A percentile compares a stretch with the other conserved stretches of the same genome.
Conservation (phyloP, 2,329 filamentous ascomycete species). For the Samsoniella hepiali region DNA sequence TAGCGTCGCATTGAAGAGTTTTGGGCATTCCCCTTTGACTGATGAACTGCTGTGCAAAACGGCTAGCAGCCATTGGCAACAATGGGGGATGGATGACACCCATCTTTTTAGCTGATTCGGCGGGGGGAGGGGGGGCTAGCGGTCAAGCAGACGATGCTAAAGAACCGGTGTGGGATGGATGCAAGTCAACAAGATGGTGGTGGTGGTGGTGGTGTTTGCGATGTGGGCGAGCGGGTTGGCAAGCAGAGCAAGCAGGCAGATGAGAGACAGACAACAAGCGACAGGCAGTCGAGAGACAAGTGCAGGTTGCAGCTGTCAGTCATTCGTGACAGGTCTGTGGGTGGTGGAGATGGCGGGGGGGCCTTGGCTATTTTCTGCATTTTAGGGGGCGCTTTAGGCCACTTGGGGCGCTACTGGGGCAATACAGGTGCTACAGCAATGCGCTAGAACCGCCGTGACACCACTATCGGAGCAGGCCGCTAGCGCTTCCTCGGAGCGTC, state of each 20-base stretch:
- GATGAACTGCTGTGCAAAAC: conserved; percentile 16
- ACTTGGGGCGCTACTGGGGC: neutral
- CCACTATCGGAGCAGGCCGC: neutral
- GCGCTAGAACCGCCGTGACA: neutral
- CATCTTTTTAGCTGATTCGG: neutral
- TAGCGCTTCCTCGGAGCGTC: neutral
- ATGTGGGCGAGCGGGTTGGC: conserved; percentile 11
- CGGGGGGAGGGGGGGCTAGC: neutral
- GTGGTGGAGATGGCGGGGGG: conserved; percentile 1
- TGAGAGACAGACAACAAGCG: no score
- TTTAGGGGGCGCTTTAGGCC: neutral
- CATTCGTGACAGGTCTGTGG: neutral
- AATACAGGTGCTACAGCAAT: neutral
- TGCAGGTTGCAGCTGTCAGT: conserved; percentile 7
- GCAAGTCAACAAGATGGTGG: conserved; percentile 4
- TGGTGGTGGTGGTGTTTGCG: neutral
- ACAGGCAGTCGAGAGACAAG: conserved; percentile 7
- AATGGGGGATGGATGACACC: neutral
- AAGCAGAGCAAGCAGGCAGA: neutral
- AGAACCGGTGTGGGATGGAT: conserved; percentile 18
- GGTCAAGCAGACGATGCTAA: conserved; percentile 12
- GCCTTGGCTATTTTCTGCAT: neutral
- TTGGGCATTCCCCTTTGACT: conserved; percentile 4
- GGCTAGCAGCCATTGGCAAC: neutral
- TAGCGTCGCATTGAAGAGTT: conserved; percentile 14